Evolutionary conservation across 805 yeast genomes (phyloP).

Genomic region (Kazachstania bromeliacearum): DNA sequence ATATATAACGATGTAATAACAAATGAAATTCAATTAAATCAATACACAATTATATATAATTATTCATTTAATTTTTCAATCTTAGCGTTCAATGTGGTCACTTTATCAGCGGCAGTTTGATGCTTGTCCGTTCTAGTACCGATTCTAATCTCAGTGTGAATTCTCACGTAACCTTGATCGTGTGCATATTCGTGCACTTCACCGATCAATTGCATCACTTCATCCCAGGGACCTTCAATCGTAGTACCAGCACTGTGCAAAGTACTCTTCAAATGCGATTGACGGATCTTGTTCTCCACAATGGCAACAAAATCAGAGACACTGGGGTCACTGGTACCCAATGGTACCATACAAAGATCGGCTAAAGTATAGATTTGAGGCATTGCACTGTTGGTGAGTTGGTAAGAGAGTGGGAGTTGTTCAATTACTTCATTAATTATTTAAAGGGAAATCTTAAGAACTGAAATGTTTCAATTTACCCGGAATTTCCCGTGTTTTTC

Average conservation of each 20-base stretch:
- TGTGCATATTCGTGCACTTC: constrained; percentile 67
- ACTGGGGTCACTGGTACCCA: constrained; percentile 71
- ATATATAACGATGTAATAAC: too few species aligned
- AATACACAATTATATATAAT: background rate
- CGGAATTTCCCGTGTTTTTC: too few species aligned
- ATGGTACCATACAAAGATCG: constrained; percentile 79
- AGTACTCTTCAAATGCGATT: constrained; percentile 53
- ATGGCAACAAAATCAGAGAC: constrained; percentile 73
- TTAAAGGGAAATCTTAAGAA: too few species aligned
- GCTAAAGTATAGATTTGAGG: constrained; percentile 56
- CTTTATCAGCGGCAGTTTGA: constrained; percentile 66
- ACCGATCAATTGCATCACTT: constrained; percentile 73
- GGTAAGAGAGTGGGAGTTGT: too few species aligned
- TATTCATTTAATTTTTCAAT: constrained; percentile 17
- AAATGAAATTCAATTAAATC: constrained; percentile 6
- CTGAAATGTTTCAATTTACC: too few species aligned
- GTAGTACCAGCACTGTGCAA: constrained; percentile 92
- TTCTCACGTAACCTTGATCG: constrained; percentile 59
- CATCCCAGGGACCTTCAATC: constrained; percentile 86
- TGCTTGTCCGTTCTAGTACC: constrained; percentile 75
- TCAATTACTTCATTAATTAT: too few species aligned
- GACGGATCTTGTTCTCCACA: constrained; percentile 54
- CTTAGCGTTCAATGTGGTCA: constrained; percentile 53
- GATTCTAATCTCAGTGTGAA: constrained; percentile 78
- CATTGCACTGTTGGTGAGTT: constrained; percentile 4